Percentiles rank a stretch among this genome's conserved stretches.
Conservation (phyloP, 2,329 filamentous ascomycete species). For the Verticillium isaacii region DNA sequence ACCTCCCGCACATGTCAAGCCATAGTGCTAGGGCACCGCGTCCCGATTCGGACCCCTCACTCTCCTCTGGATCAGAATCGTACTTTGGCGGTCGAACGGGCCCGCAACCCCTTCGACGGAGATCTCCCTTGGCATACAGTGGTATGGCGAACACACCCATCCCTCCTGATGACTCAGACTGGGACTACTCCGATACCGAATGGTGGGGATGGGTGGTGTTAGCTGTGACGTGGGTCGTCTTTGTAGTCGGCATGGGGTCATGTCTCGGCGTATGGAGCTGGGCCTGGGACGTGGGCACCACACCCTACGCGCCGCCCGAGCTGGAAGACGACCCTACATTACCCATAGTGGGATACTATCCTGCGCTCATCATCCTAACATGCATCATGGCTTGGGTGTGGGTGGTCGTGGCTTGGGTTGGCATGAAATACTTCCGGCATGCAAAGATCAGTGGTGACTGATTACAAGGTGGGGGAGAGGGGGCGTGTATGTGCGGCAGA, state of each 20-base stretch:
- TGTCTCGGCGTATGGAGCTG: slow-evolving; percentile 95
- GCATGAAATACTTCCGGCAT: slow-evolving; percentile 99
- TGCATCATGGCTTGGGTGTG: slow-evolving; percentile 98
- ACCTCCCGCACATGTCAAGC: slow-evolving; percentile 59
- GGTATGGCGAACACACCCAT: slow-evolving; percentile 45
- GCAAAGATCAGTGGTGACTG: slow-evolving; percentile 76
- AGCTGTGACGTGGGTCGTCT: slow-evolving; percentile 87
- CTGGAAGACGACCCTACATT: slow-evolving; percentile 91
- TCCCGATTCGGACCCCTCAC: slow-evolving; percentile 27
- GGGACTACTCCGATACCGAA: slow-evolving; percentile 92
- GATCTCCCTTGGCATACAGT: slow-evolving; percentile 52
- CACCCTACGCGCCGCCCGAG: slow-evolving; percentile 90
- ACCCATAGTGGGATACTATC: slow-evolving; percentile 96
- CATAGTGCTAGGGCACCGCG: slow-evolving; percentile 38
- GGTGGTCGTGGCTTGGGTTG: slow-evolving; percentile 96
- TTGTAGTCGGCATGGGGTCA: slow-evolving; percentile 94
- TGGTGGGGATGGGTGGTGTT: slow-evolving; percentile 98
- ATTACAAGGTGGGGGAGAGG: slow-evolving; percentile 7
- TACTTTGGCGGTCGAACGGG: slow-evolving; percentile 48
- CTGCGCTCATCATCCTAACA: slow-evolving; percentile 86
- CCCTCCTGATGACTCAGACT: slow-evolving; percentile 50
- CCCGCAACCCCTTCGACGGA: slow-evolving; percentile 32
- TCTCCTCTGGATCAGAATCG: slow-evolving; percentile 57
- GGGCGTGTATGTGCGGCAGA: too few species aligned
- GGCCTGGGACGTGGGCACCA: slow-evolving; percentile 98